Evolutionary conservation across 768 basidiomycete genomes (phyloP).

Genomic region (Lactarius sp.): DNA sequence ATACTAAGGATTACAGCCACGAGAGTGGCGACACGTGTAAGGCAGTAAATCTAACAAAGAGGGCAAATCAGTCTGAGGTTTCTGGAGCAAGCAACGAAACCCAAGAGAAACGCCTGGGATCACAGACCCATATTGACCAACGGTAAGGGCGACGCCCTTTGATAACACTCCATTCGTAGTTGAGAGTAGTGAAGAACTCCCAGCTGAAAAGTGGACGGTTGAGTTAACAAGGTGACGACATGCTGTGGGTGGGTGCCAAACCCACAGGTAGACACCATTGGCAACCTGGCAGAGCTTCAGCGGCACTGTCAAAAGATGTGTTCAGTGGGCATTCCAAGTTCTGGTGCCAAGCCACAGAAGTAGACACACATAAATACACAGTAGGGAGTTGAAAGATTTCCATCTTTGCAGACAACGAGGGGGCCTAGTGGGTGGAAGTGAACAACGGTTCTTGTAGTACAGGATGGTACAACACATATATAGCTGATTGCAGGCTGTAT

Average conservation of each 20-base stretch:
- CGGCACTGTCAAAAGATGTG: not conserved
- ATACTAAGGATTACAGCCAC: not conserved
- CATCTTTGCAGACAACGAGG: not conserved
- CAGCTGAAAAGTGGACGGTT: not conserved
- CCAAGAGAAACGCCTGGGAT: too few species aligned
- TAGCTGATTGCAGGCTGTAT: too few species aligned
- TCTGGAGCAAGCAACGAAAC: too few species aligned
- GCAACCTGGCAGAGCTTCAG: not conserved
- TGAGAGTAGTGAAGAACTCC: not conserved
- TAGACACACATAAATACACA: not conserved
- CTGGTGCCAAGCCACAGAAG: not conserved
- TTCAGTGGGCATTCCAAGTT: not conserved
- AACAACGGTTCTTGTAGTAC: too few species aligned
- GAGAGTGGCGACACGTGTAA: not conserved
- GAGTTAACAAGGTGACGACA: not conserved
- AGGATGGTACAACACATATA: too few species aligned
- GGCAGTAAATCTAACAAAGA: not conserved
- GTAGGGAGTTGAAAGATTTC: not conserved
- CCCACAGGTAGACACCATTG: not conserved
- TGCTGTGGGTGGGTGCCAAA: not conserved
- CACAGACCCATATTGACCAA: constrained; percentile 5
- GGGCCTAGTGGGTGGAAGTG: too few species aligned
- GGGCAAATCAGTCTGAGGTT: not conserved
- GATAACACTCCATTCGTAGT: not conserved
- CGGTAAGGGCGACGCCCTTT: not conserved